Evolutionary conservation across 805 yeast genomes (phyloP).

Genomic region (Yamadazyma akitaensis): DNA sequence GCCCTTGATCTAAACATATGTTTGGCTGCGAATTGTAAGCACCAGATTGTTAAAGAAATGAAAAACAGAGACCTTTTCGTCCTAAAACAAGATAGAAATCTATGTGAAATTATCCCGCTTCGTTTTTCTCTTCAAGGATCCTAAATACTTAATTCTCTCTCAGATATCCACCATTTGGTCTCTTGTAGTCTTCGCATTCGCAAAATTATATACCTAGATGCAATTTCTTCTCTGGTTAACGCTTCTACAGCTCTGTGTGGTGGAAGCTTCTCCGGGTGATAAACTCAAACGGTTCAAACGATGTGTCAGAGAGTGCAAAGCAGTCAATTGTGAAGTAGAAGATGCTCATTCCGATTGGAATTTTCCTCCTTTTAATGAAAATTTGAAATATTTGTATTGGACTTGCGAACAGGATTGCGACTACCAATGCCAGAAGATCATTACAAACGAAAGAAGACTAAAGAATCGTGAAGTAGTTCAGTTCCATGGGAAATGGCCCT

Average conservation of each 20-base stretch:
- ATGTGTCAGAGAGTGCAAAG: conserved; percentile 51
- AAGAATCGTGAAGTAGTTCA: conserved; percentile 61
- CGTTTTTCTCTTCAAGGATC: background rate
- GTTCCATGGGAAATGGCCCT: conserved; percentile 99
- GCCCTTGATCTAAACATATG: no score
- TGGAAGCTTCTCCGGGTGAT: conserved; percentile 57
- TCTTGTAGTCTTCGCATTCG: background rate
- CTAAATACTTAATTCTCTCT: no score
- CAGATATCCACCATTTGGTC: no score
- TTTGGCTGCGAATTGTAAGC: no score
- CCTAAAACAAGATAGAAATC: no score
- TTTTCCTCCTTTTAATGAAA: conserved; percentile 43
- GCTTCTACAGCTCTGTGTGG: conserved; percentile 2
- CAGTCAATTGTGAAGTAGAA: conserved; percentile 29
- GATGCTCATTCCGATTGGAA: conserved; percentile 26
- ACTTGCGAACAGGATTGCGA: conserved; percentile 80
- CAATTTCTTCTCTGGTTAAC: conserved; percentile 6
- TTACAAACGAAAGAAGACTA: conserved; percentile 54
- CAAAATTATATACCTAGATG: background rate
- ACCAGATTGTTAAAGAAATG: no score
- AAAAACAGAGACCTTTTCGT: no score
- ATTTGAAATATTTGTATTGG: conserved; percentile 59
- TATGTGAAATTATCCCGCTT: no score
- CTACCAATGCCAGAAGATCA: conserved; percentile 81
- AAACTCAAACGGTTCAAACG: conserved; percentile 52